phyloP scores from a whole-genome alignment of 257 asterid genomes.

The Solanum ossicruentum region DNA sequence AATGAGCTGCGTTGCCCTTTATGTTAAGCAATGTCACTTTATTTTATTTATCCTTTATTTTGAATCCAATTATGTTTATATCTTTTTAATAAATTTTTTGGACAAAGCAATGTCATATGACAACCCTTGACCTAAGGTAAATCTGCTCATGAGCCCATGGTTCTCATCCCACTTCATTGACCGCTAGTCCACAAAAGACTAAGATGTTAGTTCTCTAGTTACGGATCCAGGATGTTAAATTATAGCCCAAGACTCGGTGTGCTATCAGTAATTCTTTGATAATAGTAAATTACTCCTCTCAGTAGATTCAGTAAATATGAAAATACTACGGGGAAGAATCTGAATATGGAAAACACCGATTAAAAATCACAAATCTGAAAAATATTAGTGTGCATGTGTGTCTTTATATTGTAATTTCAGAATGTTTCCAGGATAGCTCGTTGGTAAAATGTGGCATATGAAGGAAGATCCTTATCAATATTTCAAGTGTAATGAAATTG shows the following conservation, averaged over 20 bases:
- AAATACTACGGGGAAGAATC: background rate
- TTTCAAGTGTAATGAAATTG: background rate
- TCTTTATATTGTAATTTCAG: background rate
- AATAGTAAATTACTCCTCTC: background rate
- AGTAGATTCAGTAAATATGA: background rate
- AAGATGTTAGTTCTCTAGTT: background rate
- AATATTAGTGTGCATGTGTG: background rate
- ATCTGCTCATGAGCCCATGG: background rate
- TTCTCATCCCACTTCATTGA: background rate
- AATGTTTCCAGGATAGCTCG: background rate
- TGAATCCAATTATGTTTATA: background rate
- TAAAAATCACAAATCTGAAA: background rate
- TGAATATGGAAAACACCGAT: background rate
- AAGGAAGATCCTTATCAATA: background rate
- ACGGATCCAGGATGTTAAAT: background rate
- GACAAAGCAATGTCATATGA: background rate
- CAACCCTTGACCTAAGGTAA: background rate
- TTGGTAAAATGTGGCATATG: background rate
- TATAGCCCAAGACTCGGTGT: background rate
- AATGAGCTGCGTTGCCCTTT: background rate
- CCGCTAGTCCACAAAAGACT: background rate
- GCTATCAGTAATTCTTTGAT: background rate
- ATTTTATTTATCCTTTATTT: background rate
- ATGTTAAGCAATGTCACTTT: background rate
- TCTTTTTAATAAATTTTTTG: background rate